phyloP scores from a whole-genome alignment of 2,329 filamentous ascomycete genomes.

The Pestalotiopsis sp. region DNA sequence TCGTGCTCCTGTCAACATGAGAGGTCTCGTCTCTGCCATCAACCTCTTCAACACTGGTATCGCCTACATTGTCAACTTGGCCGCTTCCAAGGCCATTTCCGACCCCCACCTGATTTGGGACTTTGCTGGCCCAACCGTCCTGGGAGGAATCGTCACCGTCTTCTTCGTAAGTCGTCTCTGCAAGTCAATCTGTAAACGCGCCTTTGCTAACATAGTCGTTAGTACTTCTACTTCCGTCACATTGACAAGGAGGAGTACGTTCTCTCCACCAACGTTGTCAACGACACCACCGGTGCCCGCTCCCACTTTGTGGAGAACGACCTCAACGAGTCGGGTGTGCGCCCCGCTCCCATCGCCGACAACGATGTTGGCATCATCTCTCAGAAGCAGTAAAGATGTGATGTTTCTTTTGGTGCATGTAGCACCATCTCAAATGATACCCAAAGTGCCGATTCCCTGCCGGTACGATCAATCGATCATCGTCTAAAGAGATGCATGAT shows the following conservation, averaged over 20 bases:
- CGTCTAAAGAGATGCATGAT: background rate
- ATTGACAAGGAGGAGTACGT: slow-evolving; percentile 49
- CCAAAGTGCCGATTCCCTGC: background rate
- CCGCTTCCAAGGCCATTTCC: slow-evolving; percentile 44
- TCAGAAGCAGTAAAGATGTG: slow-evolving; percentile 25
- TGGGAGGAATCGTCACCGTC: slow-evolving; percentile 44
- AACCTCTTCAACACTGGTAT: slow-evolving; percentile 50
- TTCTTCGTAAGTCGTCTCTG: slow-evolving; percentile 32
- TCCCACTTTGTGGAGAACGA: slow-evolving; percentile 46
- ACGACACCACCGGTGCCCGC: slow-evolving; percentile 38
- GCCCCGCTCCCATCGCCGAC: slow-evolving; percentile 32
- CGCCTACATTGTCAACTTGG: slow-evolving; percentile 47
- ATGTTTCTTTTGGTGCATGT: background rate
- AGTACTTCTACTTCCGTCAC: slow-evolving; percentile 47
- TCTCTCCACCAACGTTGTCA: slow-evolving; percentile 36
- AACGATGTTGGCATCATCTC: slow-evolving; percentile 37
- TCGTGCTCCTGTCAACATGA: slow-evolving; percentile 52
- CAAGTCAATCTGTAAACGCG: background rate
- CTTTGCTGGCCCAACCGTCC: slow-evolving; percentile 49
- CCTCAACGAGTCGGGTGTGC: slow-evolving; percentile 33
- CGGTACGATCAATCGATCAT: background rate
- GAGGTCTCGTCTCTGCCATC: slow-evolving; percentile 50
- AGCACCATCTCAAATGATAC: background rate
- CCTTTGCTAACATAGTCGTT: slow-evolving; percentile 15
- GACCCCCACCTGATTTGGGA: slow-evolving; percentile 54